A percentile compares a stretch with the other conserved stretches of the same genome.
phyloP scores from a whole-genome alignment of 768 basidiomycete species.

The Termitomyces sp. region DNA sequence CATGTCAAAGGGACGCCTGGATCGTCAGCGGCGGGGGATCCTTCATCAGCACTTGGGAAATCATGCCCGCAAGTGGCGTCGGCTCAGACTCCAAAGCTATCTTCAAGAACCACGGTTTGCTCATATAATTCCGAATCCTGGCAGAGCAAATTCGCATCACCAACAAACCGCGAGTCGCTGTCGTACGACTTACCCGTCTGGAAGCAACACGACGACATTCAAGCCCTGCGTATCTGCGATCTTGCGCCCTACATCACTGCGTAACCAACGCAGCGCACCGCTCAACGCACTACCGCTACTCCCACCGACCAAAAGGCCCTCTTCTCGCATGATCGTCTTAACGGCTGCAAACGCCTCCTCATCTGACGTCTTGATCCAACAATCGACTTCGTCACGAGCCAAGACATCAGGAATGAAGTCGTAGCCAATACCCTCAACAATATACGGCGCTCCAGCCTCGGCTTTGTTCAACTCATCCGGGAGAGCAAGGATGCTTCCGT shows the following conservation, averaged over 20 bases:
- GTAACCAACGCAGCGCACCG: constrained; percentile 76
- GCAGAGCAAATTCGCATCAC: neutral
- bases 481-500: constrained; percentile 82
- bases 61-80: constrained; percentile 46
- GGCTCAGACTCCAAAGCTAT: constrained; percentile 54
- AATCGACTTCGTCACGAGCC: constrained; percentile 63
- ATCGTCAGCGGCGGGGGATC: neutral
- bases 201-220: constrained; percentile 86
- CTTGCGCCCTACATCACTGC: constrained; percentile 56
- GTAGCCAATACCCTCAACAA: constrained; percentile 96
- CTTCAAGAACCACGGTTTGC: constrained; percentile 86
- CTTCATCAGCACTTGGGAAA: constrained; percentile 29
- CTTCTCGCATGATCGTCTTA: constrained; percentile 69
- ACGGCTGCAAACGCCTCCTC: constrained; percentile 76
- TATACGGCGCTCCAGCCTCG: constrained; percentile 51
- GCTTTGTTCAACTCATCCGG: constrained; percentile 60
- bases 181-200: constrained; percentile 74
- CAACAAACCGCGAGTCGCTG: neutral
- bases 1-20: neutral
- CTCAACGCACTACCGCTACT: constrained; percentile 85
- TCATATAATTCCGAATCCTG: constrained; percentile 92
- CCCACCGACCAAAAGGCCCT: constrained; percentile 91
- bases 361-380: constrained; percentile 87
- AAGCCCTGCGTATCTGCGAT: constrained; percentile 62
- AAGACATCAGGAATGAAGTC: constrained; percentile 90